Base-by-base conservation (phyloP, 2,329 filamentous ascomycete genomes). In the Phoma herbarum region DNA sequence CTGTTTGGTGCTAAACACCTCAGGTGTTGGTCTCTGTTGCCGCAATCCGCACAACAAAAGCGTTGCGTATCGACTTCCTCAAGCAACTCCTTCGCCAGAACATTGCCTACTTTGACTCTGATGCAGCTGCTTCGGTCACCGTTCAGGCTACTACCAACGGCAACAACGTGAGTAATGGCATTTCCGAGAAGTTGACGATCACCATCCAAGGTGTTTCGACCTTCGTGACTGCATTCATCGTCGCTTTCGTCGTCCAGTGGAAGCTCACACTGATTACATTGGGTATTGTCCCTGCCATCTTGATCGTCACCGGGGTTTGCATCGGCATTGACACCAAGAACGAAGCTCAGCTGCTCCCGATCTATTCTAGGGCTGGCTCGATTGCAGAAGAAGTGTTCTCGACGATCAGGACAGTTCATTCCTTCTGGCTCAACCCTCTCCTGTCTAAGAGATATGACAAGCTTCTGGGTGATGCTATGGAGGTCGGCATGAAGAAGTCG, bases 191-290 rank as follows among this genome's bases (percentile, higher is more conserved):
- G 59, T 73, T 81, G 3, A 78, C 78, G 4, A 74, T 82, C 31
- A 80, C 79, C 43, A 73, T 82, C 5, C 79, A 81, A 59, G 71
- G 66, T 8, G 23, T 74, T 5, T 75, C 74, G 2, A 75, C 72
- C 1, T 98, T 98, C 71, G 80, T 84, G 35, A 88, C 93, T 0
- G 94, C 93, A 16, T 97, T 98, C 67, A 80, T 98, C 54, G 94
- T 99, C 64, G 92, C 90, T 2, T 98, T 97, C 75, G 79, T 94
- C 77, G 91, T 91, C 71, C 96, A 90, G 77, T 97, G 94, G 91
- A 97, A 95, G 77, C 82, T 98, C 63, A 95, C 95, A 0, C 80
- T 97, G 50, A 97, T 99, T 66, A 80, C 77, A 14, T 76, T 82
- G 33, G 78, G 77, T 43, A 80, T 83, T 23, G 76, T 85, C 0